Conservation (phyloP, 495 filamentous ascomycete genomes). For the Bacidia rubella region DNA sequence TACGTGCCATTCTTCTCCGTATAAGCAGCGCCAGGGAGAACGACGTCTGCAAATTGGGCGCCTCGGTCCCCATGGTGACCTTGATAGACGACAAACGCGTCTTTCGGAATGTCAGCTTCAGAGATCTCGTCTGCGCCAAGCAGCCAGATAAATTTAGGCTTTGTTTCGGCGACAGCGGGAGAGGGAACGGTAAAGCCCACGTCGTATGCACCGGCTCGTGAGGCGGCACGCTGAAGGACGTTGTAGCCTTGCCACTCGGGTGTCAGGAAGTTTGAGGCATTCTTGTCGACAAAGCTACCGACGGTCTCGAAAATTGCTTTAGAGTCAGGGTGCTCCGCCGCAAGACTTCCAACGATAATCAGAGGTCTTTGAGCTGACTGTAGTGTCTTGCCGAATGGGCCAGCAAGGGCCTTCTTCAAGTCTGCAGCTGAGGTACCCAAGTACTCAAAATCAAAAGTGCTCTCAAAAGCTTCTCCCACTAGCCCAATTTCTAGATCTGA, state of each 20-base stretch:
- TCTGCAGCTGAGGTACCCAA: constrained; percentile 63
- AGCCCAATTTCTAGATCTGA: constrained; percentile 89
- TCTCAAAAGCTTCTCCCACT: constrained; percentile 80
- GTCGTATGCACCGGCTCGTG: constrained; percentile 84
- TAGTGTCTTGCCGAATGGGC: constrained; percentile 82
- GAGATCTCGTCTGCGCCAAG: constrained; percentile 86
- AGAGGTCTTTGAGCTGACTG: constrained; percentile 78
- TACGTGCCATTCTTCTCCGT: constrained; percentile 97
- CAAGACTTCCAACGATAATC: constrained; percentile 87
- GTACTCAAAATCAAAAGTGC: constrained; percentile 86
- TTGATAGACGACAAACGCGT: constrained; percentile 94
- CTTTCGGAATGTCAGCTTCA: constrained; percentile 70
- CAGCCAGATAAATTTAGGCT: constrained; percentile 91
- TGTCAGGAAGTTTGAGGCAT: constrained; percentile 72
- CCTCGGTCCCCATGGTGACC: constrained; percentile 93
- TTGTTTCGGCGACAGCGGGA: constrained; percentile 58
- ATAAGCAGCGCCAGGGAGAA: constrained; percentile 88
- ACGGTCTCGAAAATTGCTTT: constrained; percentile 86
- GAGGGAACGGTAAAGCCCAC: constrained; percentile 84
- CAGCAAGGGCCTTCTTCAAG: constrained; percentile 73
- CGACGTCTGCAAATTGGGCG: constrained; percentile 82
- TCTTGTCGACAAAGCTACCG: constrained; percentile 82
- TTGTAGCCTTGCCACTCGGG: constrained; percentile 97
- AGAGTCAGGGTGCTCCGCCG: constrained; percentile 75
- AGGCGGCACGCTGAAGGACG: constrained; percentile 83